These are phyloP conservation scores for Psilocybe cubensis DNA, from an alignment of 768 basidiomycete species.

Conservation along the genomic window DNA sequence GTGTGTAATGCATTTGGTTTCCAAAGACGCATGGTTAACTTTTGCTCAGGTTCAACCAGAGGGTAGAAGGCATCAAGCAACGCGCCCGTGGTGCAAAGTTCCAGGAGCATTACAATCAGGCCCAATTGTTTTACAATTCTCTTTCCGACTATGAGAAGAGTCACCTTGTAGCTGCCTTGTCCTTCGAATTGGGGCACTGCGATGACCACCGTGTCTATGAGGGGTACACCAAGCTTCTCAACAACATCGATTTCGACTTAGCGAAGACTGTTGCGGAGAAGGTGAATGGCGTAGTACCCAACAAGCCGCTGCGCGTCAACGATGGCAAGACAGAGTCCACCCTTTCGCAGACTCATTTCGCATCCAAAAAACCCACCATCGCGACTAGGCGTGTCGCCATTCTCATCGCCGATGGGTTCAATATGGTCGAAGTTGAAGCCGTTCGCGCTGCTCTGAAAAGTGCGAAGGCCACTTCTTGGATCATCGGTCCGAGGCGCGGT, in stretches of 20 bases:
- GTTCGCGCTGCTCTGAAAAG: slow-evolving; percentile 57
- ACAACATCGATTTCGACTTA: slow-evolving; percentile 74
- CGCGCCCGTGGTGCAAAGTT: slow-evolving; percentile 75
- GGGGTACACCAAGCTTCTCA: slow-evolving; percentile 67
- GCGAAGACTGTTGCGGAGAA: slow-evolving; percentile 71
- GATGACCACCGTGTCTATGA: slow-evolving; percentile 75
- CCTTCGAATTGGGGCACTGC: slow-evolving; percentile 86
- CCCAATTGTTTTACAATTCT: slow-evolving; percentile 85
- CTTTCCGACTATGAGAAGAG: slow-evolving; percentile 65
- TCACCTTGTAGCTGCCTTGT: slow-evolving; percentile 70
- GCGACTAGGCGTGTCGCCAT: slow-evolving; percentile 76
- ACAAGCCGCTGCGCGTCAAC: slow-evolving; percentile 51
- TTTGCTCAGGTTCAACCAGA: slow-evolving; percentile 47
- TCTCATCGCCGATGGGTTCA: slow-evolving; percentile 77
- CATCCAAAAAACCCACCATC: slow-evolving; percentile 60
- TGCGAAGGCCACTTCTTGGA: slow-evolving; percentile 58
- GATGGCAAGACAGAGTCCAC: slow-evolving; percentile 58
- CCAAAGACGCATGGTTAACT: slow-evolving; percentile 4
- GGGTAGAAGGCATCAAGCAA: slow-evolving; percentile 55
- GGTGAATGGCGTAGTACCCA: slow-evolving; percentile 64
- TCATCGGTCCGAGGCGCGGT: slow-evolving; percentile 70
- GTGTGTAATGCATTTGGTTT: slow-evolving; percentile 32
- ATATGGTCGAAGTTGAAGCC: slow-evolving; percentile 57
- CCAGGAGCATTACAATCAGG: slow-evolving; percentile 77
- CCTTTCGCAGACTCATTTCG: slow-evolving; percentile 64